These are phyloP conservation scores for Ceratobasidium papillatum DNA, from an alignment of 1,284 basidiomycete genomes.

Conservation along the genomic window DNA sequence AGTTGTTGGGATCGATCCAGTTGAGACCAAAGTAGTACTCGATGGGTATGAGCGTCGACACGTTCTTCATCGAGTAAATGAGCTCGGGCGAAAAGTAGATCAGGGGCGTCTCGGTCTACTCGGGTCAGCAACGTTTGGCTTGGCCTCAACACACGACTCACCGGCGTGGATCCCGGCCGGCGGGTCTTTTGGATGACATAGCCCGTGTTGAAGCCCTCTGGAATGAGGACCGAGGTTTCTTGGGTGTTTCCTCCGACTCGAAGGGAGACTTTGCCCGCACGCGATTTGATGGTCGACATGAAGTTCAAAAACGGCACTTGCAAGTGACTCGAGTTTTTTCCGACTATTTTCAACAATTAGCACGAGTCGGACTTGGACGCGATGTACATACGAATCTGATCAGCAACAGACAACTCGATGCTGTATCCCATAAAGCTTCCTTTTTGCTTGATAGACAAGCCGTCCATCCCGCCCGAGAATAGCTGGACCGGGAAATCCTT, in stretches of 20 bases:
- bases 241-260: slow-evolving; percentile 83
- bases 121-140: slow-evolving; percentile 50
- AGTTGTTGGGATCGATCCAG: slow-evolving; percentile 53
- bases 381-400: slow-evolving; percentile 64
- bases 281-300: slow-evolving; percentile 69
- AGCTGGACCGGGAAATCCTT: slow-evolving; percentile 58
- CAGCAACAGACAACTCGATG: slow-evolving; percentile 74
- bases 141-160: slow-evolving; percentile 51
- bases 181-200: slow-evolving; percentile 59
- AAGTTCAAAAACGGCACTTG: slow-evolving; percentile 78
- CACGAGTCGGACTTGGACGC: not conserved
- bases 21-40: slow-evolving; percentile 53
- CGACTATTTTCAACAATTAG: slow-evolving; percentile 29
- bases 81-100: slow-evolving; percentile 54
- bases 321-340: slow-evolving; percentile 52
- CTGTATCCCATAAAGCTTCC: slow-evolving; percentile 76
- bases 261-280: slow-evolving; percentile 63
- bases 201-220: slow-evolving; percentile 56
- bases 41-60: slow-evolving; percentile 49
- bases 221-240: slow-evolving; percentile 64
- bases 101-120: slow-evolving; percentile 52
- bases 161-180: slow-evolving; percentile 24
- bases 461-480: slow-evolving; percentile 53
- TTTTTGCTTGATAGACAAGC: slow-evolving; percentile 61
- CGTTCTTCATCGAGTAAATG: slow-evolving; percentile 53